Evolutionary conservation across 805 yeast genomes (phyloP).

Genomic region (Lachancea sp.): DNA sequence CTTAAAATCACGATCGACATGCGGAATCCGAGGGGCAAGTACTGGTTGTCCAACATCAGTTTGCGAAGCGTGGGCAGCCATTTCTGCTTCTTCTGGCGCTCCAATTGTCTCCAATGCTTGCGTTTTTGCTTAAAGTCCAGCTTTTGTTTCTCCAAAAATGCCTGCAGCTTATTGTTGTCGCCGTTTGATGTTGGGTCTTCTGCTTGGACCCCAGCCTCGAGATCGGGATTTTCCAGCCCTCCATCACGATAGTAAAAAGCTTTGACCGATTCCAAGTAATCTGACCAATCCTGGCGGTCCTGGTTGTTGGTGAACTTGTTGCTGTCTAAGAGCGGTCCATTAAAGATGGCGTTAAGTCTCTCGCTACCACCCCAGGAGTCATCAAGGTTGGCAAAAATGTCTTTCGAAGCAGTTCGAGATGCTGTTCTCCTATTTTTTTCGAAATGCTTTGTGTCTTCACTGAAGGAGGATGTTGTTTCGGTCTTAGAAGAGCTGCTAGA

Average conservation of each 20-base stretch:
- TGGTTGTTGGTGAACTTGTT: slow-evolving; percentile 24
- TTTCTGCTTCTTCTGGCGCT: slow-evolving; percentile 50
- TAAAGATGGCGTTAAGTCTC: slow-evolving; percentile 48
- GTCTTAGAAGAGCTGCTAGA: background rate
- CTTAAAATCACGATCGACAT: slow-evolving; percentile 52
- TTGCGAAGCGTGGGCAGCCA: slow-evolving; percentile 57
- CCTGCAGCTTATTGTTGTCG: slow-evolving; percentile 9
- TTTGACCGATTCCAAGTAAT: slow-evolving; percentile 25
- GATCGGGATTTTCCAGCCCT: background rate
- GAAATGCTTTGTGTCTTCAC: background rate
- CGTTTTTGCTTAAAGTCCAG: slow-evolving; percentile 23
- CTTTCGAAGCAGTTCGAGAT: slow-evolving; percentile 6
- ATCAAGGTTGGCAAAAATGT: slow-evolving; percentile 37
- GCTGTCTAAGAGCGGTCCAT: slow-evolving; percentile 23
- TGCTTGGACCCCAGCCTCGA: slow-evolving; percentile 6
- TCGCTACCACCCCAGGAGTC: slow-evolving; percentile 69
- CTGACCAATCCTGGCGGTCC: slow-evolving; percentile 29
- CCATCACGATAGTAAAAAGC: slow-evolving; percentile 19
- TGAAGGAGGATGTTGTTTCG: slow-evolving; percentile 1
- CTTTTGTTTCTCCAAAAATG: slow-evolving; percentile 8
- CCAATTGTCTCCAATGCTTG: slow-evolving; percentile 28
- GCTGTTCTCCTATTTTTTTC: background rate
- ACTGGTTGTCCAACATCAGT: slow-evolving; percentile 65
- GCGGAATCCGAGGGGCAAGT: slow-evolving; percentile 73
- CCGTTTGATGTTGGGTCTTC: slow-evolving; percentile 5